A percentile compares a stretch with the other conserved stretches of the same genome.
Conservation (phyloP, 2,329 filamentous ascomycete species). For the Colletotrichum echinochloae region DNA sequence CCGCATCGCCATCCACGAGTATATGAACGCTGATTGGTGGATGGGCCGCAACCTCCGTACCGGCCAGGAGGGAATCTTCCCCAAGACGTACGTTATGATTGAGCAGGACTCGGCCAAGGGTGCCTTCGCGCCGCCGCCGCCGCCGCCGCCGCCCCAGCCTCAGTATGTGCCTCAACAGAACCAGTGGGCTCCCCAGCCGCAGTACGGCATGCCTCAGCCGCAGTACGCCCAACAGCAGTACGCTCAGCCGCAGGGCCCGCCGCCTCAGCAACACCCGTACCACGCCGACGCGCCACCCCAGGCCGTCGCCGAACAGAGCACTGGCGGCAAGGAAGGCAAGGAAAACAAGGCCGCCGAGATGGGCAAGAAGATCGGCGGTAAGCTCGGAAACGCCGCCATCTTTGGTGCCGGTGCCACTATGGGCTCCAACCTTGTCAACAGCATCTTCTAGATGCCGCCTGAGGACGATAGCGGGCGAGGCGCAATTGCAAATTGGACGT, state of each 20-base stretch:
- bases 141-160: constrained; percentile 47
- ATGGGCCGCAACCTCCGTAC: constrained; percentile 88
- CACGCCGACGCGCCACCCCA: constrained; percentile 79
- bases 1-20: constrained; percentile 82
- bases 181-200: constrained; percentile 30
- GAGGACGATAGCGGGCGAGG: not conserved
- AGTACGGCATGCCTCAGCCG: constrained; percentile 44
- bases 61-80: constrained; percentile 91
- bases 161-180: constrained; percentile 43
- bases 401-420: constrained; percentile 94
- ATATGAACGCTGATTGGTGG: constrained; percentile 99
- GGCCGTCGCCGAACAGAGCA: constrained; percentile 74
- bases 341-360: constrained; percentile 76
- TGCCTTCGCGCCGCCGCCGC: constrained; percentile 38
- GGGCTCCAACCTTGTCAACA: constrained; percentile 89
- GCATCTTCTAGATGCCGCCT: constrained; percentile 75
- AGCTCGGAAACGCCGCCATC: constrained; percentile 82
- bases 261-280: constrained; percentile 69
- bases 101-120: constrained; percentile 67
- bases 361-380: constrained; percentile 97
- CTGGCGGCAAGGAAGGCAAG: constrained; percentile 60
- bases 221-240: constrained; percentile 55
- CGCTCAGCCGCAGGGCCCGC: constrained; percentile 57
- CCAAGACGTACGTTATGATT: constrained; percentile 86
- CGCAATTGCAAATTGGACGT: not conserved